Base-by-base conservation (phyloP, 2,329 filamentous ascomycete species). In the Aureobasidium zeae region DNA sequence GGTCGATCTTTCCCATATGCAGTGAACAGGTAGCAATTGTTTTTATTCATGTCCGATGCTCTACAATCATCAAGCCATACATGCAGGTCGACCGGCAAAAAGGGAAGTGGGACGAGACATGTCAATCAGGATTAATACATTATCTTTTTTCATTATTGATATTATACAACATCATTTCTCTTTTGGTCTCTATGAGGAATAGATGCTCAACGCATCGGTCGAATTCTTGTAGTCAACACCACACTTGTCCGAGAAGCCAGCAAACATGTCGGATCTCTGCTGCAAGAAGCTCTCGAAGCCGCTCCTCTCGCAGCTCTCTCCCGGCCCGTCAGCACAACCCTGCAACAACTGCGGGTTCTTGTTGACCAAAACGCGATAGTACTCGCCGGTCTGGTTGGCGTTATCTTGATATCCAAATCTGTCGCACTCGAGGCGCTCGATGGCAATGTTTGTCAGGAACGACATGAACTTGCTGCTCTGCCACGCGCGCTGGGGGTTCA, bases 401-500 rank as follows among this genome's bases (percentile, higher is more conserved):
- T 52, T 48, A 35, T 72, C 67, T 1, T 67, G 58, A 55, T 68
- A 77, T 5, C 76, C 73, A 47, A 71, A 71, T 52, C 71, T 71
- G n/a, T 69, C 67, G 58, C 80, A 83, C 44, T 77, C 68, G 59
- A 83, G 63, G 39, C 73, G 70, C 66, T 83, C 80, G 29, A 83
- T 70, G 1, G 77, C 79, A 17, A 83, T 66, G 56, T 83, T 82
- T 21, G 72, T 71, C 38, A 83, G 60, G 57, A 83, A 83, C 0
- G 79, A 77, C 21, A 83, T 59, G 26, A 83, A 68, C 48, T 74
- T 67, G 2, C 76, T 78, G 49, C 73, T 77, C 54, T 69, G 71
- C 79, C 79, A 83, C 2, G 69, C 73, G 19, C 79, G 73, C 17
- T 69, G 66, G 57, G 77, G 70, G 63, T 83, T 83, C 55, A 81